These are phyloP conservation scores for Apiospora rasikravindrae DNA, from an alignment of 2,329 filamentous ascomycete genomes.

Conservation along the genomic window DNA sequence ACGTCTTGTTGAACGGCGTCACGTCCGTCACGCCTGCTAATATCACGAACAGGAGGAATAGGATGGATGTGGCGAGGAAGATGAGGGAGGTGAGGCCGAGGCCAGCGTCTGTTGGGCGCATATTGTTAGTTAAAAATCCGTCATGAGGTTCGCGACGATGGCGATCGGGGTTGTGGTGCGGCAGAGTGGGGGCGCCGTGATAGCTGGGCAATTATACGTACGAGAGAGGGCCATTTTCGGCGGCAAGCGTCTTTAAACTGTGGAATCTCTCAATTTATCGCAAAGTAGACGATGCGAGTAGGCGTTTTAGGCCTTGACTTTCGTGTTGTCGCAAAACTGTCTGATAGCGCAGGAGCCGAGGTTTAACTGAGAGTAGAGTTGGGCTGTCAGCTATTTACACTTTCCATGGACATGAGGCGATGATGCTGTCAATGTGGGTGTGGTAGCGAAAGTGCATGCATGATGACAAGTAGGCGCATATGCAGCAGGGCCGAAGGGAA, in stretches of 20 bases:
- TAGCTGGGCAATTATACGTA: background rate
- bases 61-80: constrained; percentile 56
- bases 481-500: background rate
- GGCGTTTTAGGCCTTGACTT: background rate
- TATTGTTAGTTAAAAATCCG: background rate
- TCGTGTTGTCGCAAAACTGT: background rate
- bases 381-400: background rate
- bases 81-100: constrained; percentile 30
- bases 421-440: background rate
- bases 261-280: background rate
- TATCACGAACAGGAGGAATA: constrained; percentile 65
- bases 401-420: background rate
- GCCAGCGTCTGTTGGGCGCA: constrained; percentile 6
- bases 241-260: background rate
- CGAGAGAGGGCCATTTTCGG: background rate
- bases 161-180: background rate
- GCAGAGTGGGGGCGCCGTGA: background rate
- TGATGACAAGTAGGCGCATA: background rate
- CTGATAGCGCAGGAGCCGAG: background rate
- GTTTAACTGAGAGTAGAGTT: background rate
- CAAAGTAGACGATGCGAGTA: background rate
- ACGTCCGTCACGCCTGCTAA: constrained; percentile 56
- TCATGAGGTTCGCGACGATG: background rate
- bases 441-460: constrained; percentile 3
- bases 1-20: constrained; percentile 73